A percentile compares a stretch with the other conserved stretches of the same genome.
Evolutionary conservation across 139 green algal species (phyloP).

Genomic region (Diplosphaera chodatii): DNA sequence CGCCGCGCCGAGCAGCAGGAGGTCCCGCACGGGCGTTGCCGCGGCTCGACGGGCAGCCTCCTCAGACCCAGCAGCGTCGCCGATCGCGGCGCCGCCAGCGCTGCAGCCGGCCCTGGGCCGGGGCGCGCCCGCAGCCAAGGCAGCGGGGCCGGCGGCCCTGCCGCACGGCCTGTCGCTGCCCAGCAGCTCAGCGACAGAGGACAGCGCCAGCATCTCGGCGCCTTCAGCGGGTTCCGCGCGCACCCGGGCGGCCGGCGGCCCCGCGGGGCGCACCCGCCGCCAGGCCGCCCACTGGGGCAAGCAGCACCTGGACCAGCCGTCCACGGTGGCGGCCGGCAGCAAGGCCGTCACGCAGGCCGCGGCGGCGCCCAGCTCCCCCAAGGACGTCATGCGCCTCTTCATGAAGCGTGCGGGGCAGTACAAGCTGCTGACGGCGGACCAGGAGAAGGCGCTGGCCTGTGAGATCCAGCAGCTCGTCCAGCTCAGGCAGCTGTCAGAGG

Average conservation of each 20-base stretch:
- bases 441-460: constrained; percentile 70
- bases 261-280: background rate
- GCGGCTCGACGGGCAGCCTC: too few relatives aligned
- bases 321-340: background rate
- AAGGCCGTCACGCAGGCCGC: background rate
- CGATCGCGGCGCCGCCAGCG: background rate
- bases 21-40: too few relatives aligned
- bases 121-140: too few relatives aligned
- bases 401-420: background rate
- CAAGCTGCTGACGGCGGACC: constrained; percentile 51
- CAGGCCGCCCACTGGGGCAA: constrained; percentile 2
- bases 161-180: background rate
- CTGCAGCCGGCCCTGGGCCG: too few relatives aligned
- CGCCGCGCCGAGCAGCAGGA: too few relatives aligned
- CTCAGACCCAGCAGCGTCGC: too few relatives aligned
- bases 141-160: background rate
- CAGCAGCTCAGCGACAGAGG: too few relatives aligned
- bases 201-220: background rate
- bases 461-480: constrained; percentile 63
- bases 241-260: background rate
- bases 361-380: too few relatives aligned
- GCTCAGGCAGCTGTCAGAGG: constrained; percentile 43
- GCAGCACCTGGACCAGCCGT: constrained; percentile 1
- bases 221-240: background rate
- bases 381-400: background rate